Percentiles rank a stretch among this genome's conserved stretches.
Evolutionary conservation across 768 basidiomycete species (phyloP).

Genomic region (Dentipellis fragilis): DNA sequence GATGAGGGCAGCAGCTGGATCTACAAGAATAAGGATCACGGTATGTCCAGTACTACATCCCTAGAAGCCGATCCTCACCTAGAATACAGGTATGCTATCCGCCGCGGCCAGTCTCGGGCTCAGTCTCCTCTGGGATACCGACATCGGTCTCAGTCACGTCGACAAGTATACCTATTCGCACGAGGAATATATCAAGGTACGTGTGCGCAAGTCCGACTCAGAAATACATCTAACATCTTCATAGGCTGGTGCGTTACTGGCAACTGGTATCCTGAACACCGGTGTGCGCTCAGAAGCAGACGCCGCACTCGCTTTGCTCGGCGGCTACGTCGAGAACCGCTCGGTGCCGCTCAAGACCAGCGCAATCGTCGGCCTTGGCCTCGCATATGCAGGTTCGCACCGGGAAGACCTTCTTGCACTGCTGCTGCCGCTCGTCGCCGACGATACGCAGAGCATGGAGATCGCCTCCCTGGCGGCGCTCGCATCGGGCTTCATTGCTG

Average conservation of each 20-base stretch:
- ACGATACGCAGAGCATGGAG: conserved; percentile 81
- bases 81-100: conserved; percentile 78
- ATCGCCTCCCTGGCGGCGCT: conserved; percentile 79
- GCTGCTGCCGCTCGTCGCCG: conserved; percentile 74
- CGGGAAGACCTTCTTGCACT: conserved; percentile 72
- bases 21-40: conserved; percentile 99
- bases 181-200: conserved; percentile 91
- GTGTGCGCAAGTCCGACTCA: not conserved
- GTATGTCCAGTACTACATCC: conserved; percentile 28
- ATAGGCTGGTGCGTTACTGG: conserved; percentile 86
- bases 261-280: conserved; percentile 86
- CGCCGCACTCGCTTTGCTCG: conserved; percentile 81
- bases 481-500: conserved; percentile 89
- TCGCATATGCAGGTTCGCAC: conserved; percentile 92
- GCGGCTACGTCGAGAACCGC: conserved; percentile 83
- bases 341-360: conserved; percentile 75
- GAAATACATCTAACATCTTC: not conserved
- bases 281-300: conserved; percentile 90
- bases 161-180: conserved; percentile 96
- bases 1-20: conserved; percentile 98
- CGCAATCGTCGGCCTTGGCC: conserved; percentile 85
- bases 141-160: conserved; percentile 85
- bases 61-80: not conserved
- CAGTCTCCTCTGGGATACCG: conserved; percentile 92
- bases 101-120: conserved; percentile 92